Conservation (phyloP, 768 basidiomycete species). For the Coprinellus micaceus region DNA sequence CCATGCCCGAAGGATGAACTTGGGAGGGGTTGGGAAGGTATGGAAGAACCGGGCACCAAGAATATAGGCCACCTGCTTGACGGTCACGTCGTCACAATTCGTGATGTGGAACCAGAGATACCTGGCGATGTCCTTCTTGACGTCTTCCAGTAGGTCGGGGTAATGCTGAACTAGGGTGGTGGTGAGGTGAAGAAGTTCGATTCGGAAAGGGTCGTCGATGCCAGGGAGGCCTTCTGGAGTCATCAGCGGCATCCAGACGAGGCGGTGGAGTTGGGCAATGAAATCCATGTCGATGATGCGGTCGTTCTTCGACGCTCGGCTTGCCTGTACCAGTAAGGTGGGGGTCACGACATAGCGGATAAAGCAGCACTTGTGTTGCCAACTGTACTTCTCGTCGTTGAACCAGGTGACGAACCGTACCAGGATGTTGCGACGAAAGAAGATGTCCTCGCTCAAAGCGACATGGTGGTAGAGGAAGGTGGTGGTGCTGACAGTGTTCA, state of each 20-base stretch:
- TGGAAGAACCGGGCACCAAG: constrained; percentile 90
- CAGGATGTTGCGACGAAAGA: constrained; percentile 78
- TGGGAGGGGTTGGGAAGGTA: constrained; percentile 81
- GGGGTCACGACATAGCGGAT: constrained; percentile 86
- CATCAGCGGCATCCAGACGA: constrained; percentile 80
- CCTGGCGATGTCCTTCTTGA: constrained; percentile 89
- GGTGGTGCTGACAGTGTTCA: constrained; percentile 75
- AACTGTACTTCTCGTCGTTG: constrained; percentile 55
- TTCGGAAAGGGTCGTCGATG: constrained; percentile 81
- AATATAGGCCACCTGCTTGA: constrained; percentile 90
- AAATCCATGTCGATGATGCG: constrained; percentile 71
- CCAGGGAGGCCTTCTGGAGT: constrained; percentile 48
- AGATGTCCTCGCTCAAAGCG: constrained; percentile 62
- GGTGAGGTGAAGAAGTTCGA: constrained; percentile 88
- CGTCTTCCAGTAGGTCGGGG: constrained; percentile 71
- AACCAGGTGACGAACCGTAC: constrained; percentile 87
- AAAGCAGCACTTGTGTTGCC: constrained; percentile 75
- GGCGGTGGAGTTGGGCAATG: constrained; percentile 61
- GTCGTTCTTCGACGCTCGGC: constrained; percentile 45
- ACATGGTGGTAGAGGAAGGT: constrained; percentile 87
- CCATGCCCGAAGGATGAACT: constrained; percentile 91
- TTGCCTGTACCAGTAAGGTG: constrained; percentile 73
- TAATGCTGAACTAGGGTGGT: constrained; percentile 86
- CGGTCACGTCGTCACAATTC: constrained; percentile 75
- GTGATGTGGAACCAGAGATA: constrained; percentile 88